Conservation (phyloP, 345 rosid species). For the Reutealis trisperma region DNA sequence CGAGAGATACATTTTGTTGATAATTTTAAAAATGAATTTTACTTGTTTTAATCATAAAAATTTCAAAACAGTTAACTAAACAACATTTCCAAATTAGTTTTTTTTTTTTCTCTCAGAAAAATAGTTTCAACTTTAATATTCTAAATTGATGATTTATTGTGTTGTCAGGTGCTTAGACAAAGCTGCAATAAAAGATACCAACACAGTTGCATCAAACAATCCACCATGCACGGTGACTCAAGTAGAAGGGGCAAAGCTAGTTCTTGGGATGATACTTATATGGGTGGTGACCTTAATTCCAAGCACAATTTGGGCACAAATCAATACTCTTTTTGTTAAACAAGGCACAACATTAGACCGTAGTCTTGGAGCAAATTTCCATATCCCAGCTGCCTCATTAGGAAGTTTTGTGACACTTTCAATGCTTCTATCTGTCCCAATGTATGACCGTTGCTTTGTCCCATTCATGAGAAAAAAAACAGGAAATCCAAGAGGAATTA, state of each 20-base stretch:
- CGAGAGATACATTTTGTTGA: no score
- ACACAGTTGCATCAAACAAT: slow-evolving; percentile 10
- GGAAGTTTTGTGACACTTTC: slow-evolving; percentile 83
- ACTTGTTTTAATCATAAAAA: no score
- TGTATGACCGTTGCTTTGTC: slow-evolving; percentile 78
- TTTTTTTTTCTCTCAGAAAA: no score
- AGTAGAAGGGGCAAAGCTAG: slow-evolving; percentile 79
- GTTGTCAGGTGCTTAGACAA: slow-evolving; percentile 73
- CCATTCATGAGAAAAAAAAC: slow-evolving; percentile 72
- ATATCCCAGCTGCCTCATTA: slow-evolving; percentile 80
- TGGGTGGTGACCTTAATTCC: slow-evolving; percentile 86
- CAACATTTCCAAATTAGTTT: no score
- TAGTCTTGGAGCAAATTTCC: slow-evolving; percentile 51
- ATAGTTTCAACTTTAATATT: no score
- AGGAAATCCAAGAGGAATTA: slow-evolving; percentile 79
- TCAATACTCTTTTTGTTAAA: slow-evolving; percentile 87
- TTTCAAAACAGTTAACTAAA: no score
- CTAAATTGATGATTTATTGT: neutral
- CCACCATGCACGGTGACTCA: slow-evolving; percentile 75
- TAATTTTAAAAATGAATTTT: no score
- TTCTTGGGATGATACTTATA: slow-evolving; percentile 64
- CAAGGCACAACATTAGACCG: slow-evolving; percentile 89
- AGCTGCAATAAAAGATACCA: slow-evolving; percentile 66
- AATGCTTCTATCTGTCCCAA: slow-evolving; percentile 79
- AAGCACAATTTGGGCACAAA: slow-evolving; percentile 85